Conservation (phyloP, 306 rosid species). For the Mucuna pruriens region DNA sequence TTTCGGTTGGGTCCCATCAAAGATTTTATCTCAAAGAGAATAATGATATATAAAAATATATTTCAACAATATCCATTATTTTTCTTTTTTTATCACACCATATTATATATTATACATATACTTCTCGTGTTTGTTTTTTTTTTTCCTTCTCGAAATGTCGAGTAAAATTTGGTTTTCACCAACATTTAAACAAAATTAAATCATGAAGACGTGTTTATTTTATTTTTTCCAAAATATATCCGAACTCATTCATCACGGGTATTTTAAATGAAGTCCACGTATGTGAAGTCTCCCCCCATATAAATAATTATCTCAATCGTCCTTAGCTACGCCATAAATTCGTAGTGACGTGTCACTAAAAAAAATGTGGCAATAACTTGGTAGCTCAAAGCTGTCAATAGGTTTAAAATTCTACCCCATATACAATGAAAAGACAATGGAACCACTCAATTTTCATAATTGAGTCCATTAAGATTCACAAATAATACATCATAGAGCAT, state of each 20-base stretch:
- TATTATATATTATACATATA: too few species aligned
- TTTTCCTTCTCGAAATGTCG: too few species aligned
- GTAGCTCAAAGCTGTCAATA: slow-evolving; percentile 30
- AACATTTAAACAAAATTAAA: background rate
- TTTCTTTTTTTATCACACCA: too few species aligned
- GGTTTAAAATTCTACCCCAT: slow-evolving; percentile 28
- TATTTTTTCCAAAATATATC: background rate
- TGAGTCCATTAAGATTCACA: background rate
- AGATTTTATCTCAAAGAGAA: too few species aligned
- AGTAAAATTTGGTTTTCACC: too few species aligned
- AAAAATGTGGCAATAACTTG: slow-evolving; percentile 34
- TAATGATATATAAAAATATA: too few species aligned
- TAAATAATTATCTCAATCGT: slow-evolving; percentile 34
- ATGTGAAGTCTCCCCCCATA: slow-evolving; percentile 11
- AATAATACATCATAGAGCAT: background rate
- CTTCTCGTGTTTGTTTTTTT: too few species aligned
- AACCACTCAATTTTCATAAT: background rate
- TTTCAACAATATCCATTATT: too few species aligned
- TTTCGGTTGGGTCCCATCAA: too few species aligned
- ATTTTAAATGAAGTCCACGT: slow-evolving; percentile 15
- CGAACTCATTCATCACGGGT: background rate
- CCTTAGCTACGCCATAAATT: slow-evolving; percentile 48
- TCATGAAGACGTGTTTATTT: background rate
- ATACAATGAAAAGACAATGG: slow-evolving; percentile 33
- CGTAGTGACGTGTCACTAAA: slow-evolving; percentile 43